Conservation (phyloP, 2,329 filamentous ascomycete genomes). For the Epichloe bromicola region DNA sequence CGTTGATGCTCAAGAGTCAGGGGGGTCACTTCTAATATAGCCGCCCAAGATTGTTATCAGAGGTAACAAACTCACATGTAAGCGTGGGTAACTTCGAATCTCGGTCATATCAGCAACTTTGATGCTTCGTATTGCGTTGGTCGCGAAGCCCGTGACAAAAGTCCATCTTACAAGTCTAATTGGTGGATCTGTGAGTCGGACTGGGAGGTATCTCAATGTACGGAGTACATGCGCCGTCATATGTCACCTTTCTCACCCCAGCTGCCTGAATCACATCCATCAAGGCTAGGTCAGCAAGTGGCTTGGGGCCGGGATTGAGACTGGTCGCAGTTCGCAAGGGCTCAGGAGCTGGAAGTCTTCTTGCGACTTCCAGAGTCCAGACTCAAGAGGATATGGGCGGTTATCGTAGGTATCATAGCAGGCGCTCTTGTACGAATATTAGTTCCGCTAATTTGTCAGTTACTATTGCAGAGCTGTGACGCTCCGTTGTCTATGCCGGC, state of each 20-base stretch:
- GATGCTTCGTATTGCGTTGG: neutral
- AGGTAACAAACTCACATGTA: neutral
- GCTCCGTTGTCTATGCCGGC: no score
- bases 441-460: no score
- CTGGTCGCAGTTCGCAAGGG: no score
- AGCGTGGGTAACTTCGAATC: neutral
- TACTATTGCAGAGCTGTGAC: no score
- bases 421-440: no score
- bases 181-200: neutral
- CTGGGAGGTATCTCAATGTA: conserved; percentile 10
- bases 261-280: conserved; percentile 6
- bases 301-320: conserved; percentile 9
- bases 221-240: conserved; percentile 5
- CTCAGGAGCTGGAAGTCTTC: no score
- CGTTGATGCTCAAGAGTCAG: neutral
- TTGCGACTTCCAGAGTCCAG: no score
- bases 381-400: no score
- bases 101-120: no score
- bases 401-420: no score
- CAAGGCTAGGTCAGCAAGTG: conserved; percentile 11
- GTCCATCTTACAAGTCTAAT: neutral
- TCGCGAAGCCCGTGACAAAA: neutral
- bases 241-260: conserved; percentile 10
- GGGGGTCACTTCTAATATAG: no score
- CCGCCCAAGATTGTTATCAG: no score